These are phyloP conservation scores for Chaetoscypha palmicola DNA, from an alignment of 2,329 filamentous ascomycete genomes.

Conservation along the genomic window DNA sequence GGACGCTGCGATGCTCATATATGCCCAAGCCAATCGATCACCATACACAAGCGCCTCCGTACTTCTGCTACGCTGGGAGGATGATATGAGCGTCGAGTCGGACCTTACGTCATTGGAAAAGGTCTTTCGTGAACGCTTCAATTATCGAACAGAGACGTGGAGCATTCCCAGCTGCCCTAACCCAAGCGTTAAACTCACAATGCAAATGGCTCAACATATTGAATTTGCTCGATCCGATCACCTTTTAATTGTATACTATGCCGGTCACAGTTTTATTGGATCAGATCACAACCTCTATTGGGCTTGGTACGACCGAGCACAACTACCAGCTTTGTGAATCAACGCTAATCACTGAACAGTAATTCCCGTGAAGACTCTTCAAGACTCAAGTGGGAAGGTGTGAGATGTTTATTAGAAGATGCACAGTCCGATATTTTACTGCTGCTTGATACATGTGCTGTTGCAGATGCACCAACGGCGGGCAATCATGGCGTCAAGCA, in stretches of 20 bases:
- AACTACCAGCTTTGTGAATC: slow-evolving; percentile 21
- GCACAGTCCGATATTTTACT: slow-evolving; percentile 56
- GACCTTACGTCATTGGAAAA: slow-evolving; percentile 50
- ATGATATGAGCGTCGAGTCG: slow-evolving; percentile 46
- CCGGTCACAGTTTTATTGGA: slow-evolving; percentile 53
- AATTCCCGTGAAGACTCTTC: slow-evolving; percentile 51
- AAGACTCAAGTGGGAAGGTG: slow-evolving; percentile 56
- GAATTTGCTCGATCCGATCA: slow-evolving; percentile 51
- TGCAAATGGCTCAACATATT: slow-evolving; percentile 53
- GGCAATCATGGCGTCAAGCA: slow-evolving; percentile 54
- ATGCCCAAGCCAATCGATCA: slow-evolving; percentile 52
- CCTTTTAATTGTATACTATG: slow-evolving; percentile 58
- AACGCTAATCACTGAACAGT: slow-evolving; percentile 39
- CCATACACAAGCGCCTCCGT: slow-evolving; percentile 54
- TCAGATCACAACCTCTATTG: slow-evolving; percentile 56
- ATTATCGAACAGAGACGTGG: slow-evolving; percentile 54
- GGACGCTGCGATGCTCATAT: slow-evolving; percentile 61
- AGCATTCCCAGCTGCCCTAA: slow-evolving; percentile 53
- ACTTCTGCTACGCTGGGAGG: slow-evolving; percentile 55
- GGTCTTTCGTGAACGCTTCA: slow-evolving; percentile 52
- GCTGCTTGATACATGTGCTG: slow-evolving; percentile 53
- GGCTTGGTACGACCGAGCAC: slow-evolving; percentile 49
- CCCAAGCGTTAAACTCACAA: slow-evolving; percentile 53
- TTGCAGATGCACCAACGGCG: slow-evolving; percentile 43
- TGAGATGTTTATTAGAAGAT: slow-evolving; percentile 56